Percentiles rank a stretch among this genome's conserved stretches.
Evolutionary conservation across 2,329 filamentous ascomycete species (phyloP).

Genomic region (Samsoniella hepiali): DNA sequence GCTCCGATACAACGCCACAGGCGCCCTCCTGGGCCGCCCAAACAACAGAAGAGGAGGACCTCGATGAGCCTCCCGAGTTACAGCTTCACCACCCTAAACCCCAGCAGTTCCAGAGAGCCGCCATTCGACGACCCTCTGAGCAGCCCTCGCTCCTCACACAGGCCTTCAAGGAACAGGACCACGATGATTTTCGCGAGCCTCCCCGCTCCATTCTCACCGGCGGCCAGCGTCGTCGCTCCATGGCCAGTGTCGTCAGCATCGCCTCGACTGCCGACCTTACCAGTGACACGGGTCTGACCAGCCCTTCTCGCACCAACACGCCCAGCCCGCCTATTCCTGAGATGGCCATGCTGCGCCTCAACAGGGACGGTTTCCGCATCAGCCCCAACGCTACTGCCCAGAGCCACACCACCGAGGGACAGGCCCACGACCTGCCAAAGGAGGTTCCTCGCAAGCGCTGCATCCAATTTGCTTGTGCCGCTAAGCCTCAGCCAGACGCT

Average conservation of each 20-base stretch:
- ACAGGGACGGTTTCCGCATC: constrained; percentile 28
- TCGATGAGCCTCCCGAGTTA: constrained; percentile 83
- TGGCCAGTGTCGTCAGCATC: constrained; percentile 75
- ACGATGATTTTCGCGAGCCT: constrained; percentile 10
- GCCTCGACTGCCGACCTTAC: constrained; percentile 87
- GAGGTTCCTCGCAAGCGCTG: constrained; percentile 67
- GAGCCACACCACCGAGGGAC: constrained; percentile 24
- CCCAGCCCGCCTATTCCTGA: constrained; percentile 81
- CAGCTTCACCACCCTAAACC: constrained; percentile 28
- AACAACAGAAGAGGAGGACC: constrained; percentile 66
- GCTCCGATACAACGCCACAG: constrained; percentile 26
- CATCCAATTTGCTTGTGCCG: constrained; percentile 86
- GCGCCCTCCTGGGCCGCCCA: constrained; percentile 34
- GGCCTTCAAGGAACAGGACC: constrained; percentile 59
- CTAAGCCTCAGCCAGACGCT: constrained; percentile 47
- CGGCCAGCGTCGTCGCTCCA: constrained; percentile 54
- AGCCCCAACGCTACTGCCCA: constrained; percentile 28
- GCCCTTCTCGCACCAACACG: constrained; percentile 80
- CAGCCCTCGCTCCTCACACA: constrained; percentile 84
- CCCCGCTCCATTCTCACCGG: constrained; percentile 31
- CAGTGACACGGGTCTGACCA: constrained; percentile 90
- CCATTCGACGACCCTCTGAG: constrained; percentile 47
- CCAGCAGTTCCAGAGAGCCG: constrained; percentile 45
- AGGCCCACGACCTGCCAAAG: constrained; percentile 40
- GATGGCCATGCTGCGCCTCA: constrained; percentile 44